Percentiles rank a stretch among this genome's conserved stretches.
Conservation (phyloP, 2,329 filamentous ascomycete genomes). For the Penicillium sp. region DNA sequence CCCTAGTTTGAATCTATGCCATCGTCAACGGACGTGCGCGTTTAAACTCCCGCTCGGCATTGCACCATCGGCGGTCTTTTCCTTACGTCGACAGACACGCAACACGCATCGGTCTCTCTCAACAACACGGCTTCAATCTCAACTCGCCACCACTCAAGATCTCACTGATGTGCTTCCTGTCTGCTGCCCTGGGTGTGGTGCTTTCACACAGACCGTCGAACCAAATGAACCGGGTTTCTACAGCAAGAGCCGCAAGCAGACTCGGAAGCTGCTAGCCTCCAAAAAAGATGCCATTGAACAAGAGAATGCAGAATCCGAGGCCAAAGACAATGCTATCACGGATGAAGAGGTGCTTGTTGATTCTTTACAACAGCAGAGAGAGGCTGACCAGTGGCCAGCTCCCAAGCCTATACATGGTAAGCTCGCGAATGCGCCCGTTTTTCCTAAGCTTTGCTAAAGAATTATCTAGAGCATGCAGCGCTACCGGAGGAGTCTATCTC, state of each 20-base stretch:
- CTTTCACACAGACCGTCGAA: conserved; percentile 56
- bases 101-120: conserved; percentile 21
- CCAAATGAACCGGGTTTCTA: conserved; percentile 59
- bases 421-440: background rate
- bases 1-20: background rate
- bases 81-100: conserved; percentile 2
- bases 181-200: conserved; percentile 63
- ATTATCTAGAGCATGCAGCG: conserved; percentile 20
- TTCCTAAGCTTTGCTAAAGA: conserved; percentile 3
- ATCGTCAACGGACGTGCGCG: background rate
- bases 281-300: conserved; percentile 16
- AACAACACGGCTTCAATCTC: conserved; percentile 9
- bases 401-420: conserved; percentile 19
- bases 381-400: conserved; percentile 1
- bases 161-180: conserved; percentile 43
- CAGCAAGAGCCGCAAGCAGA: conserved; percentile 48
- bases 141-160: conserved; percentile 11
- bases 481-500: conserved; percentile 22
- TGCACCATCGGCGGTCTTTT: background rate
- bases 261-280: conserved; percentile 38
- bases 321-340: conserved; percentile 13
- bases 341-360: background rate
- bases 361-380: background rate
- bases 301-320: conserved; percentile 10
- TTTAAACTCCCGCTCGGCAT: background rate